Evolutionary conservation across 352 stramenopile species (phyloP).

Genomic region (Blastocystis sp.): DNA sequence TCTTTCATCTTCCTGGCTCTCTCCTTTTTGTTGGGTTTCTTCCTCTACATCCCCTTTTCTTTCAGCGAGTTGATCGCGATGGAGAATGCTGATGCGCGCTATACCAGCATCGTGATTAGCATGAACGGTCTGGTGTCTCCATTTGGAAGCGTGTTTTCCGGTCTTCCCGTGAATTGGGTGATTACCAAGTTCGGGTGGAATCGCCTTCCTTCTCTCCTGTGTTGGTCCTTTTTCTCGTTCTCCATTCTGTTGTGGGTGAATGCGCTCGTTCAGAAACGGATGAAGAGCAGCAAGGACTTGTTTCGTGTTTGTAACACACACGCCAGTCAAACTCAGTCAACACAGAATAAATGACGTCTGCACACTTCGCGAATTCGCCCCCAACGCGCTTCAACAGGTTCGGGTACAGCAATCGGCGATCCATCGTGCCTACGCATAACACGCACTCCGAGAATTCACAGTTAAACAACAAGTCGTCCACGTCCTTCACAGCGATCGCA

Average conservation of each 20-base stretch:
- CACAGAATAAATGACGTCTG: slow-evolving; percentile 17
- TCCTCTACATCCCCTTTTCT: slow-evolving; percentile 55
- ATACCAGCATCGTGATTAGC: slow-evolving; percentile 33
- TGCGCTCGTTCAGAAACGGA: background rate
- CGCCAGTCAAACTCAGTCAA: slow-evolving; percentile 6
- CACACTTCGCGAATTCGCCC: slow-evolving; percentile 35
- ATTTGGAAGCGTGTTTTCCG: slow-evolving; percentile 60
- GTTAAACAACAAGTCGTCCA: slow-evolving; percentile 46
- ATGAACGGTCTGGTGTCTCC: slow-evolving; percentile 61
- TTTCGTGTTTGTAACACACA: slow-evolving; percentile 40
- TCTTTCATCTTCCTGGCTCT: background rate
- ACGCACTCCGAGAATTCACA: background rate
- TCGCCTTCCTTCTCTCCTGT: background rate
- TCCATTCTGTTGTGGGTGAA: slow-evolving; percentile 42
- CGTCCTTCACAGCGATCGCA: background rate
- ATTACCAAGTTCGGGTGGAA: slow-evolving; percentile 26
- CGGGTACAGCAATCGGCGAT: slow-evolving; percentile 28
- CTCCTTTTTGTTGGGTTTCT: slow-evolving; percentile 43
- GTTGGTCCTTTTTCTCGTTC: slow-evolving; percentile 2
- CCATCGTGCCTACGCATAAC: background rate
- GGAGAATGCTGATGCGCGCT: slow-evolving; percentile 29
- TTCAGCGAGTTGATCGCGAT: slow-evolving; percentile 61
- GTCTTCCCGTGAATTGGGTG: slow-evolving; percentile 31
- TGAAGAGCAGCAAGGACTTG: slow-evolving; percentile 16
- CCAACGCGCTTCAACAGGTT: slow-evolving; percentile 50